Percentiles rank a stretch among this genome's conserved stretches.
These are phyloP conservation scores for Lactarius deliciosus DNA, from an alignment of 768 basidiomycete species.

Conservation along the genomic window DNA sequence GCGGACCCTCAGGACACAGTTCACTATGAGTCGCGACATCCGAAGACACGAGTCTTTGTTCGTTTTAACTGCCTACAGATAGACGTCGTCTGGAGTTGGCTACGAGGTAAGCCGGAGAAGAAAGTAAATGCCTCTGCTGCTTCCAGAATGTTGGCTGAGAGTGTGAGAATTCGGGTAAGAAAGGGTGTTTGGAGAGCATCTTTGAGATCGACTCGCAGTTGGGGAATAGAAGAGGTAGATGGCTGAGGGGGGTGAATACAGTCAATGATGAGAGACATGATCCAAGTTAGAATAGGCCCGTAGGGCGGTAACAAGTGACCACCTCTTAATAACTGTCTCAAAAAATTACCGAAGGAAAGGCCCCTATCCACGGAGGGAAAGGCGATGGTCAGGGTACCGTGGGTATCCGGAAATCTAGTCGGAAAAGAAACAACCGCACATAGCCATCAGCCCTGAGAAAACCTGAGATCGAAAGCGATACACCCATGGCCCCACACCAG, in stretches of 20 bases:
- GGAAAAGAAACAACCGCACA: not conserved
- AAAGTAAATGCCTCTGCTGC: not conserved
- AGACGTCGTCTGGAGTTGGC: not conserved
- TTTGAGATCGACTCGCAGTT: not conserved
- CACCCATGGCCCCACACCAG: not conserved
- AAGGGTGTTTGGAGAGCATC: not conserved
- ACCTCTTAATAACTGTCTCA: not conserved
- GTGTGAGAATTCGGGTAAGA: not conserved
- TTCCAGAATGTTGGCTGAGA: not conserved
- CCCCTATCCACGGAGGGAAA: not conserved
- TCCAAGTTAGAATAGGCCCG: not conserved
- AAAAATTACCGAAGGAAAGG: not conserved
- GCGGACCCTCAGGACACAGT: not conserved
- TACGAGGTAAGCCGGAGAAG: not conserved
- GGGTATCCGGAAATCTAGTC: not conserved
- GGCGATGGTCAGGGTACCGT: no score
- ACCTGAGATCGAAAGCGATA: not conserved
- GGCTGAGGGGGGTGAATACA: not conserved
- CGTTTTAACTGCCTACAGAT: not conserved
- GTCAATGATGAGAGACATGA: conserved; percentile 6
- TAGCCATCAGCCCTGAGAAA: not conserved
- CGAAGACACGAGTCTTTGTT: conserved; percentile 4
- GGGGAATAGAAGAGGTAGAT: not conserved
- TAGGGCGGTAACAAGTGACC: not conserved
- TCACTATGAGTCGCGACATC: not conserved